Evolutionary conservation across 495 filamentous ascomycete species (phyloP).

Genomic region (Penicillium silybi): DNA sequence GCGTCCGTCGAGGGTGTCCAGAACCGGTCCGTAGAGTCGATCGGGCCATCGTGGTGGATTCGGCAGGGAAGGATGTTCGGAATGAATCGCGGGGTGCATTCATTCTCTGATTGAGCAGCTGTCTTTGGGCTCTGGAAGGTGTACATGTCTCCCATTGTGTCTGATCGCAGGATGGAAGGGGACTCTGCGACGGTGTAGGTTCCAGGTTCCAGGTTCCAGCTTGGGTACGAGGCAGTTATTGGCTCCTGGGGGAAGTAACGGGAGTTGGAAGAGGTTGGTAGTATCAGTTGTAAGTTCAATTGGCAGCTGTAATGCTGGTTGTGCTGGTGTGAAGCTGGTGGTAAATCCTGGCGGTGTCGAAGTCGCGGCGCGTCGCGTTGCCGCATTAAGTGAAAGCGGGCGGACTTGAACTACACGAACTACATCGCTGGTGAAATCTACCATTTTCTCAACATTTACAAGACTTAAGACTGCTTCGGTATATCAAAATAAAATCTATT

Average conservation of each 20-base stretch:
- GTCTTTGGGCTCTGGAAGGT: constrained; percentile 32
- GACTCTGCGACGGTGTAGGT: neutral
- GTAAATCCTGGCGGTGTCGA: constrained; percentile 7
- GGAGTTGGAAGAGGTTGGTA: neutral
- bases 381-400: constrained; percentile 32
- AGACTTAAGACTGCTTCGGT: neutral
- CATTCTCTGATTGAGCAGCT: constrained; percentile 12
- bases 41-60: constrained; percentile 72
- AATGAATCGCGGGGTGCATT: constrained; percentile 33
- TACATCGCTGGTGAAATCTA: neutral
- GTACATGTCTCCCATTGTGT: constrained; percentile 35
- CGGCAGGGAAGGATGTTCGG: constrained; percentile 83
- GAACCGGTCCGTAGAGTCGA: constrained; percentile 61
- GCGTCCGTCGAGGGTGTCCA: constrained; percentile 58
- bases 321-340: neutral
- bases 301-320: neutral
- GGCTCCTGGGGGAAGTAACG: neutral
- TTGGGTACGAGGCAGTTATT: neutral
- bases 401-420: neutral
- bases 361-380: constrained; percentile 34
- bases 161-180: neutral
- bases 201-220: too few species aligned
- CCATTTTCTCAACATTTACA: neutral
- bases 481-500: neutral
- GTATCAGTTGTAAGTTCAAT: neutral